Evolutionary conservation across 1,284 basidiomycete genomes (phyloP).

Genomic region (Vanrija humicola): DNA sequence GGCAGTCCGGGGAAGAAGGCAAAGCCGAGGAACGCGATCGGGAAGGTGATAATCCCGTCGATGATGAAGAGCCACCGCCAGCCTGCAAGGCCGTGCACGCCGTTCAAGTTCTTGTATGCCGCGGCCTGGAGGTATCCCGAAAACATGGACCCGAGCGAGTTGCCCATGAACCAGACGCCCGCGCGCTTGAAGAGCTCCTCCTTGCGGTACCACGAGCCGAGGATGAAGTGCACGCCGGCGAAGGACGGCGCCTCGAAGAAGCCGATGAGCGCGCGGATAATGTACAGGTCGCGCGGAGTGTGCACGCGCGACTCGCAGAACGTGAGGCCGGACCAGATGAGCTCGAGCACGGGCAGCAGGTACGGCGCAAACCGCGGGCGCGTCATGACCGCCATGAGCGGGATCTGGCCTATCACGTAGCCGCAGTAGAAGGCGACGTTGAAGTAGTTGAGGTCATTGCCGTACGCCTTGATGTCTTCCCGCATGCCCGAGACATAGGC

Average conservation of each 20-base stretch:
- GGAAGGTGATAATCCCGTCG: constrained; percentile 25
- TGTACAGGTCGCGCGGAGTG: constrained; percentile 19
- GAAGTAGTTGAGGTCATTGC: constrained; percentile 27
- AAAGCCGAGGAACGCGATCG: constrained; percentile 27
- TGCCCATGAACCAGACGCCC: constrained; percentile 37
- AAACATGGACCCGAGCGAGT: constrained; percentile 23
- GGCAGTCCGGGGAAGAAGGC: constrained; percentile 31
- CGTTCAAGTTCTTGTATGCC: constrained; percentile 42
- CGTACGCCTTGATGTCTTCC: constrained; percentile 21
- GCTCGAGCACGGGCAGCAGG: constrained; percentile 20
- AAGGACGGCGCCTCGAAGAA: constrained; percentile 30
- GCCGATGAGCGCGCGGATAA: constrained; percentile 24
- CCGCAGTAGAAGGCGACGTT: constrained; percentile 6
- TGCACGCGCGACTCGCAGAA: constrained; percentile 19
- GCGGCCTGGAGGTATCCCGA: constrained; percentile 26
- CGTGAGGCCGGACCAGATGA: constrained; percentile 23
- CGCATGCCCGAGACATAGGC: constrained; percentile 24
- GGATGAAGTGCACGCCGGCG: constrained; percentile 25
- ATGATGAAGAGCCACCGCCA: constrained; percentile 49
- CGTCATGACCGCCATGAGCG: constrained; percentile 23
- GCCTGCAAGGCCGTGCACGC: constrained; percentile 38
- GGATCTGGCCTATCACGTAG: constrained; percentile 31
- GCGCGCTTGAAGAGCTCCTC: constrained; percentile 23
- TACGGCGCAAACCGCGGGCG: constrained; percentile 23
- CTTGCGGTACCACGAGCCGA: constrained; percentile 20